phyloP scores from a whole-genome alignment of 2,329 filamentous ascomycete species.

The Cladophialophora chaetospira region DNA sequence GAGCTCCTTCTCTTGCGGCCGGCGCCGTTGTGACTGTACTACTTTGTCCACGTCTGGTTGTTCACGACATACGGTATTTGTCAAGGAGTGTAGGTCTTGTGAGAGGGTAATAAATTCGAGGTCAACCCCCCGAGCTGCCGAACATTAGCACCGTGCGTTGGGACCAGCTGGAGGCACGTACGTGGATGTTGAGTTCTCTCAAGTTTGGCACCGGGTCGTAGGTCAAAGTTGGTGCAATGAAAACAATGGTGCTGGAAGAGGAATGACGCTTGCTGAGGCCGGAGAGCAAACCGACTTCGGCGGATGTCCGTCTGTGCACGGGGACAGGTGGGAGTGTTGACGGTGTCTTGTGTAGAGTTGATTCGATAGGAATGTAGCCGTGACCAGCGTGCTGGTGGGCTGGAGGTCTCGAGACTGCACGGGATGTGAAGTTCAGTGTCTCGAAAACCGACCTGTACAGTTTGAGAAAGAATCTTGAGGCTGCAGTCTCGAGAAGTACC shows the following conservation, averaged over 20 bases:
- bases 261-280: neutral
- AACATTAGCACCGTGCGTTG: constrained; percentile 24
- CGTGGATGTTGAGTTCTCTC: too few species aligned
- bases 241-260: neutral
- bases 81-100: constrained; percentile 22
- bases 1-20: constrained; percentile 20
- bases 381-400: neutral
- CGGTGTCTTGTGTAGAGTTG: neutral
- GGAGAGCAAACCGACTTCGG: too few species aligned
- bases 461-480: constrained; percentile 7
- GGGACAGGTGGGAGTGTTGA: neutral
- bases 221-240: neutral
- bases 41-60: constrained; percentile 19
- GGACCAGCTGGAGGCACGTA: neutral
- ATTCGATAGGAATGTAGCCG: neutral
- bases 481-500: constrained; percentile 1
- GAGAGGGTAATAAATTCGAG: constrained; percentile 13
- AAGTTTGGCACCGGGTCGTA: too few species aligned
- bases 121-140: constrained; percentile 5
- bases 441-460: neutral
- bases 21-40: constrained; percentile 11
- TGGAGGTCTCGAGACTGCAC: neutral
- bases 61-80: constrained; percentile 23
- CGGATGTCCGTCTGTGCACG: too few species aligned
- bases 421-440: constrained; percentile 4